Evolutionary conservation across 805 yeast species (phyloP), one percentile per base, ranked within the genome.

Genomic region (Hanseniaspora guilliermondii): DNA sequence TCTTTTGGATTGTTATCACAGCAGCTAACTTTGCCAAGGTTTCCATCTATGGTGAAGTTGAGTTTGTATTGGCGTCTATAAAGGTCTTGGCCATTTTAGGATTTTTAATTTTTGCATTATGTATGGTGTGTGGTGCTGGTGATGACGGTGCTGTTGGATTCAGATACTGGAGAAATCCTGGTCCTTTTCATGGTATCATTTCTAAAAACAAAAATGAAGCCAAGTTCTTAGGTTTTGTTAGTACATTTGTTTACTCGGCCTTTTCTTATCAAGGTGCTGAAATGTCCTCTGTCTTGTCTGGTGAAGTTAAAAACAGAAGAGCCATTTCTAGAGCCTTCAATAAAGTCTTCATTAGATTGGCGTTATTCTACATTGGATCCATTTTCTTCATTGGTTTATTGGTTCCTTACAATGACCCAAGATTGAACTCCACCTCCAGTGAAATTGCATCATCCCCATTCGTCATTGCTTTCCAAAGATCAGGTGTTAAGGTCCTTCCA

Each of bases 231-330:
- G 87, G 87, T 50, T 82, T 84, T 83, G 75, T 82, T 53, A 72
- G 80, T 9, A 82, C 87, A 5, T 72, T 83, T 61, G 75, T 83
- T 58, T 78, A 77, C 56, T 86, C 89, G 37, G 84, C 85, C n/a
- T 84, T 84, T 72, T 83, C 89, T 27, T 83, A 76, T 66, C 88
- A 83, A 69, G 89, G 89, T 67, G 81, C 84, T 49, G 93, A 84
- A 66, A 73, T 82, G 64, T 79, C 82, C 22, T 89, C 88, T 67
- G 73, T 84, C 54, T 73, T 87, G 3, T 85, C 85, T 35, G 87
- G 88, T 68, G 93, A 84, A 68, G 73, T 74, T 30, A 80, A 80
- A 64, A 88, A 89, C 55, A 72, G 82, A 66, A 80, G 77, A 59
- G 70, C 85, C 27, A 82, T 83, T 56, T 88, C 89, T 56, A 75